A percentile compares a stretch with the other conserved stretches of the same genome.
Evolutionary conservation across 371 early-diverging fungal species (phyloP).

Genomic region (Mortierella sp.): DNA sequence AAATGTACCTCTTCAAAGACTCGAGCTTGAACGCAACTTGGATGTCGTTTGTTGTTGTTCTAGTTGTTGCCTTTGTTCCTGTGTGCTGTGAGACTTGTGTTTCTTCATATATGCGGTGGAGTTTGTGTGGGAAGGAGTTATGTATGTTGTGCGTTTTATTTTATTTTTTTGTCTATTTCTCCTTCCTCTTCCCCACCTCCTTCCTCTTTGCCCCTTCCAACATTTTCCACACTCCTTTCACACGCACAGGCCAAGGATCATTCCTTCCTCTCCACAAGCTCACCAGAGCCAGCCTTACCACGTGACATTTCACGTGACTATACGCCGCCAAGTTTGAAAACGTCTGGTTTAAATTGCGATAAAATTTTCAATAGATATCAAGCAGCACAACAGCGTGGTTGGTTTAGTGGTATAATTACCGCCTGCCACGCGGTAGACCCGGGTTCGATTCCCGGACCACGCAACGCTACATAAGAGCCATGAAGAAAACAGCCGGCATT

Average conservation of each 20-base stretch:
- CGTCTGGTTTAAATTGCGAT: no score
- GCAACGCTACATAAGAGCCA: constrained; percentile 10
- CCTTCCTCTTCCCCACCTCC: no score
- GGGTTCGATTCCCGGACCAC: constrained; percentile 46
- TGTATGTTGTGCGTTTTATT: no score
- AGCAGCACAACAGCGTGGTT: constrained; percentile 11
- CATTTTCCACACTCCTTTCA: neutral
- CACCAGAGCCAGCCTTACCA: no score
- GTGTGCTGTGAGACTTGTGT: neutral
- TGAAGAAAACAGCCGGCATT: constrained; percentile 6
- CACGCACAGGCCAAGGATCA: neutral
- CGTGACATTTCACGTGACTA: neutral
- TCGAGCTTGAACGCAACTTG: neutral
- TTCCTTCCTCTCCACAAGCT: neutral
- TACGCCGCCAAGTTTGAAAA: neutral
- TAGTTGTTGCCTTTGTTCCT: neutral
- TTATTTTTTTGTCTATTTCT: no score
- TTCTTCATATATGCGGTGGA: neutral
- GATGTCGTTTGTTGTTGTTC: neutral
- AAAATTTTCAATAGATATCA: neutral
- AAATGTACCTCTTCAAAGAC: constrained; percentile 3
- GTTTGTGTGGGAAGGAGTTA: neutral
- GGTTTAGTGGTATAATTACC: constrained; percentile 29
- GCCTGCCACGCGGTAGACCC: constrained; percentile 39
- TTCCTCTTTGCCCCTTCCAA: neutral